phyloP scores from a whole-genome alignment of 768 basidiomycete genomes.

The Lactarius akahatsu region DNA sequence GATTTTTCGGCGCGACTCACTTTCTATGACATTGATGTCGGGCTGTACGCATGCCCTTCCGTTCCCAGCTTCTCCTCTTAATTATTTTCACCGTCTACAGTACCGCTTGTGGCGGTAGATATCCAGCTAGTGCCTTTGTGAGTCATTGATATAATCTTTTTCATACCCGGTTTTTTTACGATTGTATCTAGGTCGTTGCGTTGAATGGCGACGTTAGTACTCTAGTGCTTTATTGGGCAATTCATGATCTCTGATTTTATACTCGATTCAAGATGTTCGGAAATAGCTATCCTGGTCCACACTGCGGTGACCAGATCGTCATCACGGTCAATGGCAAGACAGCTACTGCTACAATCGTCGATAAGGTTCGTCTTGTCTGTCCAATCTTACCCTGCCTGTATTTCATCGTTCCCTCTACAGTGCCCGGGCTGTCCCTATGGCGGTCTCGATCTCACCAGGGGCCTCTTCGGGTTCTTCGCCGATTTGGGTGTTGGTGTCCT shows the following conservation, averaged over 20 bases:
- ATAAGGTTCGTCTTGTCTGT: slow-evolving; percentile 46
- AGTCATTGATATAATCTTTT: not conserved
- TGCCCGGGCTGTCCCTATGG: slow-evolving; percentile 42
- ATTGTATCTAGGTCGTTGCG: slow-evolving; percentile 20
- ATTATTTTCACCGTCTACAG: slow-evolving; percentile 8
- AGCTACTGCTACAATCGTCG: slow-evolving; percentile 56
- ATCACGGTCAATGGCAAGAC: slow-evolving; percentile 63
- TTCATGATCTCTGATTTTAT: not conserved
- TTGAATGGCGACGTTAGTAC: slow-evolving; percentile 17
- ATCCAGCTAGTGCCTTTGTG: slow-evolving; percentile 1
- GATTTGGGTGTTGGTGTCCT: slow-evolving; percentile 38
- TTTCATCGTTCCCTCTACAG: slow-evolving; percentile 31
- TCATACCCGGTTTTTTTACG: not conserved
- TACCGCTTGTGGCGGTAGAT: slow-evolving; percentile 18
- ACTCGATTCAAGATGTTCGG: slow-evolving; percentile 49
- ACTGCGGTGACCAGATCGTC: slow-evolving; percentile 61
- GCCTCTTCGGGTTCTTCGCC: slow-evolving; percentile 47
- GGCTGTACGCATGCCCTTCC: slow-evolving; percentile 16
- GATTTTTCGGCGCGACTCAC: slow-evolving; percentile 1
- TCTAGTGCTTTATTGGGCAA: not conserved
- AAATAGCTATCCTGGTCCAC: slow-evolving; percentile 57
- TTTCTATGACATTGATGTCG: slow-evolving; percentile 22
- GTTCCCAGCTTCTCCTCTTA: not conserved
- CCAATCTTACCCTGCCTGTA: not conserved
- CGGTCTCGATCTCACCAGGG: slow-evolving; percentile 48